Base-by-base conservation (phyloP, 2,329 filamentous ascomycete species). In the Stemphylium beticola region DNA sequence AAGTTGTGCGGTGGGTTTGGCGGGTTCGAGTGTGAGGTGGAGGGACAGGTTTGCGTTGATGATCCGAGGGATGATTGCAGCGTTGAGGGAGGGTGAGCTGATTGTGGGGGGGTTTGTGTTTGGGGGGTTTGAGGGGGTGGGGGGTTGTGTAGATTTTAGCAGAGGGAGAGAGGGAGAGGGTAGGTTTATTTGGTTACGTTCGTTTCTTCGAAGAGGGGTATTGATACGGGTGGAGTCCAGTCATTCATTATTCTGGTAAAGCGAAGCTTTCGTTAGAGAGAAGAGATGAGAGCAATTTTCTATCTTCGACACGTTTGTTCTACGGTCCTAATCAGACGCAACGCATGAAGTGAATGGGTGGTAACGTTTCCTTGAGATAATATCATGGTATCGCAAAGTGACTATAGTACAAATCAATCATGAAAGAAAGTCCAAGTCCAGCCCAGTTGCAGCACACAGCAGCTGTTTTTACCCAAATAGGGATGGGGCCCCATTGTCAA, bases 91-190 rank as follows among this genome's bases (percentile, higher is more conserved):
- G 77, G 78, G 0, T 77, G 77, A 0, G 68, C 70, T 2, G 78
- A 81, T 58, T 81, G 79, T 54, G 72, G 66, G 4, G 78, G 79
- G 0, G 59, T 81, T 29, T 81, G 79, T 59, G 60, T 74, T 15
- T 74, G 59, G 62, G 62, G 61, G 12, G 50, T 55, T 22, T 47
- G n/a, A 44, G 57, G 62, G n/a, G 12, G 26, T 4, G 26, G 9
- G 9, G 10, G 26, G 24, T 2, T 10, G 26, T 2, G 26, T 10
- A 7, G 26, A 9, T 1, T 10, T 10, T 2, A 29, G 26, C 2
- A 2, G 7, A 4, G 10, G 4, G 26, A 11, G 7, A 11, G 2
- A 2, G 9, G 9, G 2, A 9, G 8, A 9, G 4, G 7, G 26
- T 2, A 29, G 9, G 26, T 11, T 10, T 1, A 1, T 4, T 32